Percentiles rank a stretch among this genome's conserved stretches.
These are phyloP conservation scores for Xylaria scruposa DNA, from an alignment of 495 filamentous ascomycete genomes.

Conservation along the genomic window DNA sequence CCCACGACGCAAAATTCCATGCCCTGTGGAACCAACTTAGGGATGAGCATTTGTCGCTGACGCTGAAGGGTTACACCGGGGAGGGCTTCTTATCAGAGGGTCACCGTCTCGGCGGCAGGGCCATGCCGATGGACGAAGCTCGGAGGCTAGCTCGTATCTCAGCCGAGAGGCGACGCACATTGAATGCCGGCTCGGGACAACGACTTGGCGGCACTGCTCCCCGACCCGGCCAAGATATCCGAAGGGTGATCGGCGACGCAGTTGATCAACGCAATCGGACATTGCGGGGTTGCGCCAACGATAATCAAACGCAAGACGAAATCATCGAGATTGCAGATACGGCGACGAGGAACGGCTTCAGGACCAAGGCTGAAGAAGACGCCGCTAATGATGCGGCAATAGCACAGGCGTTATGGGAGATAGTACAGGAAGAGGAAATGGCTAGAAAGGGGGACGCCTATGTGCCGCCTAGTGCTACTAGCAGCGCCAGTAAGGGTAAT, in stretches of 20 bases:
- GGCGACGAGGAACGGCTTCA: conserved; percentile 75
- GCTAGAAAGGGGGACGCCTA: conserved; percentile 68
- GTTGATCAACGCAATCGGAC: conserved; percentile 70
- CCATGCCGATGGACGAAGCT: conserved; percentile 76
- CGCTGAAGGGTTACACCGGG: conserved; percentile 85
- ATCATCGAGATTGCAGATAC: conserved; percentile 67
- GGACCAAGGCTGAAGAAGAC: conserved; percentile 85
- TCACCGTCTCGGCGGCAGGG: conserved; percentile 71
- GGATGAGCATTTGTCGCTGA: conserved; percentile 78
- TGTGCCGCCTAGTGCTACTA: conserved; percentile 55
- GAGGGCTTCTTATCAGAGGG: conserved; percentile 86
- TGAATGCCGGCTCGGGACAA: conserved; percentile 70
- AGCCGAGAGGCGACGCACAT: conserved; percentile 72
- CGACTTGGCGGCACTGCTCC: conserved; percentile 71
- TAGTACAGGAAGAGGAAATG: conserved; percentile 83
- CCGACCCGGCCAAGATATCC: conserved; percentile 71
- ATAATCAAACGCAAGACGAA: conserved; percentile 63
- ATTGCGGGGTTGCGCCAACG: conserved; percentile 75
- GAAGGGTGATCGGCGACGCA: conserved; percentile 75
- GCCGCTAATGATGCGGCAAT: conserved; percentile 92
- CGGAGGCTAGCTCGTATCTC: conserved; percentile 74
- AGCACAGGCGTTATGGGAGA: conserved; percentile 81
- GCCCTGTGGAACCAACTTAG: conserved; percentile 87
- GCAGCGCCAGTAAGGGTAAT: conserved; percentile 12
- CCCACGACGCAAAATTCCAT: conserved; percentile 84